phyloP scores from a whole-genome alignment of 2,329 filamentous ascomycete genomes.

The Ceratocystis papillata region DNA sequence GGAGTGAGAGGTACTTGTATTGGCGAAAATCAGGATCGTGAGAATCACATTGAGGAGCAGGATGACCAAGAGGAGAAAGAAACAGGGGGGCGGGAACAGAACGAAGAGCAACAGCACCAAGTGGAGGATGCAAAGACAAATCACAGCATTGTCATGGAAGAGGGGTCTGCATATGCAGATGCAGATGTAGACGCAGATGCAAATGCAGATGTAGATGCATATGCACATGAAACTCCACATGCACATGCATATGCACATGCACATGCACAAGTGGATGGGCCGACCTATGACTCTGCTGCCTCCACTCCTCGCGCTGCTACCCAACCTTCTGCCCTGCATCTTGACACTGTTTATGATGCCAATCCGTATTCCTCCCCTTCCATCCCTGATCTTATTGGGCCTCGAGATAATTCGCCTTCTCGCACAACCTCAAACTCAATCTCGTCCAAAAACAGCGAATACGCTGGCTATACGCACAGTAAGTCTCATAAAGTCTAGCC shows the following conservation, averaged over 20 bases:
- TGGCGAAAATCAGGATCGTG: neutral
- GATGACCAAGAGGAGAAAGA: neutral
- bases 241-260: neutral
- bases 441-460: neutral
- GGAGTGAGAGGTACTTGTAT: slow-evolving; percentile 4
- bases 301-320: slow-evolving; percentile 6
- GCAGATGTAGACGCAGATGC: neutral
- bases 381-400: neutral
- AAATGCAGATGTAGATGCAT: neutral
- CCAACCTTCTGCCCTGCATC: slow-evolving; percentile 5
- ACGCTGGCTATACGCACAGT: neutral
- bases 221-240: slow-evolving; percentile 6
- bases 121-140: neutral
- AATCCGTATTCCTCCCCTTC: neutral
- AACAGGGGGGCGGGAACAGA: neutral
- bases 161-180: neutral
- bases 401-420: neutral
- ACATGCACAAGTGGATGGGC: slow-evolving; percentile 10
- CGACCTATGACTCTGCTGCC: neutral
- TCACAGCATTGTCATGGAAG: neutral
- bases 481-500: neutral
- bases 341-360: slow-evolving; percentile 3
- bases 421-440: neutral
- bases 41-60: neutral
- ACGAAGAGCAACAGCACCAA: neutral